Evolutionary conservation across 106 monocot genomes (phyloP).

Genomic region (Apostasia shenzhenica): DNA sequence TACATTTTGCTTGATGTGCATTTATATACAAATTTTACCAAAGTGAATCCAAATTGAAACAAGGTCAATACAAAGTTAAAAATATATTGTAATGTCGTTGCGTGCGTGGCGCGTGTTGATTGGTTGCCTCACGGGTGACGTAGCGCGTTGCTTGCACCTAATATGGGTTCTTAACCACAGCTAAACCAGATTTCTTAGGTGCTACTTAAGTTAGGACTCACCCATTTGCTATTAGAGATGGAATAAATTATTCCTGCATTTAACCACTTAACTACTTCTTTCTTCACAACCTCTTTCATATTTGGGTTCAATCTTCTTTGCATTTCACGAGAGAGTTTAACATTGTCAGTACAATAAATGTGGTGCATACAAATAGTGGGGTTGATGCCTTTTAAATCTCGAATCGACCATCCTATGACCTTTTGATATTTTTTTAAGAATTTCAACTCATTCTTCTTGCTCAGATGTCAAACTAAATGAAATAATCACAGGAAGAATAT

Average conservation of each 20-base stretch:
- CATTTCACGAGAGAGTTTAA: neutral
- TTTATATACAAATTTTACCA: no score
- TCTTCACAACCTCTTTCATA: slow-evolving; percentile 5
- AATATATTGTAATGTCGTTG: slow-evolving; percentile 7
- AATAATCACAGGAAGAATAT: neutral
- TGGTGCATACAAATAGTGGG: neutral
- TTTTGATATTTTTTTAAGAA: neutral
- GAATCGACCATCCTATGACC: neutral
- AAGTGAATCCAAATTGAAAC: no score
- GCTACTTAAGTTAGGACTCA: slow-evolving; percentile 7
- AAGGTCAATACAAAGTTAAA: no score
- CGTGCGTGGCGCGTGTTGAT: neutral
- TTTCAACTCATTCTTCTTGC: neutral
- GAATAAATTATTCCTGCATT: slow-evolving; percentile 16
- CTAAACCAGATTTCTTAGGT: slow-evolving; percentile 4
- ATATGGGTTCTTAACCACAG: neutral
- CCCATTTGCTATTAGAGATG: slow-evolving; percentile 8
- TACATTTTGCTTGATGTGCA: neutral
- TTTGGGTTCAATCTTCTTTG: neutral
- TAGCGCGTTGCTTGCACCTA: neutral
- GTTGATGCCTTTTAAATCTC: neutral
- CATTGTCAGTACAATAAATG: neutral
- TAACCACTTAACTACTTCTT: slow-evolving; percentile 13
- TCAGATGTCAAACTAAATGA: neutral
- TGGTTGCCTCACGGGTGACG: no score